Evolutionary conservation across 345 rosid genomes (phyloP).

Genomic region (Brassica rapa): DNA sequence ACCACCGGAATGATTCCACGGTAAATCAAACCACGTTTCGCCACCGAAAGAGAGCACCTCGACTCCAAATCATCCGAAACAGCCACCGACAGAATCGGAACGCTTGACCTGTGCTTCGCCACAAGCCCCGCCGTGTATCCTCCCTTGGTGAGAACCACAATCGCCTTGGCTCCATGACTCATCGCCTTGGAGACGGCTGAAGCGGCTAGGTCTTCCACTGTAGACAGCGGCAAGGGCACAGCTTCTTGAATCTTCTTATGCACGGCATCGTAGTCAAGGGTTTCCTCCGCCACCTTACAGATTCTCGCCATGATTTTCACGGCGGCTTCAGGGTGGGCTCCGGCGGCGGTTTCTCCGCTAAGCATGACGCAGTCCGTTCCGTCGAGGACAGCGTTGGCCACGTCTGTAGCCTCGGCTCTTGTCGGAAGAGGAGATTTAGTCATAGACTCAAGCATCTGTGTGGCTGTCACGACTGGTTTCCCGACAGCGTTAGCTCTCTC

Average conservation of each 20-base stretch:
- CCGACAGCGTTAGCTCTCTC: constrained; percentile 60
- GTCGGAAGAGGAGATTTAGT: constrained; percentile 71
- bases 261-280: constrained; percentile 50
- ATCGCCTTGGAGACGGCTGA: constrained; percentile 59
- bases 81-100: constrained; percentile 59
- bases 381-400: constrained; percentile 78
- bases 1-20: constrained; percentile 60
- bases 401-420: constrained; percentile 78
- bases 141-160: constrained; percentile 60
- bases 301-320: constrained; percentile 68
- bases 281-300: constrained; percentile 64
- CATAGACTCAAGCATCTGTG: constrained; percentile 76
- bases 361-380: constrained; percentile 81
- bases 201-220: constrained; percentile 60
- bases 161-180: constrained; percentile 47
- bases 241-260: constrained; percentile 48
- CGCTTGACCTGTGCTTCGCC: constrained; percentile 61
- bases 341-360: constrained; percentile 78
- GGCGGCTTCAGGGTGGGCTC: constrained; percentile 62
- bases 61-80: constrained; percentile 56
- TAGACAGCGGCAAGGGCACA: constrained; percentile 57
- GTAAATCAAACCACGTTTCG: constrained; percentile 62
- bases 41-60: constrained; percentile 54
- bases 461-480: constrained; percentile 62
- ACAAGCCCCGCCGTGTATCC: constrained; percentile 63